phyloP scores from a whole-genome alignment of 2,329 filamentous ascomycete species.

The Pyricularia grisea region DNA sequence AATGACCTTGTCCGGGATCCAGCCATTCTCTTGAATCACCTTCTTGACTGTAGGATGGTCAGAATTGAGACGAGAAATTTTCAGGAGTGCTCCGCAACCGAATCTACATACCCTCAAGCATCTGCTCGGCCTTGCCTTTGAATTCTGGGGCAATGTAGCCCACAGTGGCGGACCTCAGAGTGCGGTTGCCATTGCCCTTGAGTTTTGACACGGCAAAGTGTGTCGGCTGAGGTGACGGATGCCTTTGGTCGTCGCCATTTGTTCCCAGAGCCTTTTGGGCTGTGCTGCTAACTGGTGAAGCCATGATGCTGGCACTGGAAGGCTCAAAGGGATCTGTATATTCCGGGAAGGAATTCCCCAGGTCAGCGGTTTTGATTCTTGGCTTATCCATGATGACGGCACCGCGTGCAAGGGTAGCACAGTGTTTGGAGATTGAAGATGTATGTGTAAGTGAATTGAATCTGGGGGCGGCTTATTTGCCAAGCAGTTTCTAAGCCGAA shows the following conservation, averaged over 20 bases:
- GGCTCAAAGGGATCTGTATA: conserved; percentile 21
- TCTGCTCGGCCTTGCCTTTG: conserved; percentile 84
- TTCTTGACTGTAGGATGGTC: conserved; percentile 56
- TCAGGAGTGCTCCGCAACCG: neutral
- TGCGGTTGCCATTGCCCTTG: conserved; percentile 55
- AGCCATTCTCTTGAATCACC: conserved; percentile 66
- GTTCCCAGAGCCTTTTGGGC: conserved; percentile 17
- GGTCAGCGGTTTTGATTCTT: conserved; percentile 21
- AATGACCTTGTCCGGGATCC: conserved; percentile 76
- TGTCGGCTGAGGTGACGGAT: conserved; percentile 80
- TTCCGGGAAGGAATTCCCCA: conserved; percentile 21
- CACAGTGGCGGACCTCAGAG: conserved; percentile 79
- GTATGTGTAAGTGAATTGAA: neutral
- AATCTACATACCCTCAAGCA: conserved; percentile 56
- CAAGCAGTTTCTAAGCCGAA: neutral
- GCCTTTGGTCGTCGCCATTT: conserved; percentile 34
- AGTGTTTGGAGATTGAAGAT: neutral
- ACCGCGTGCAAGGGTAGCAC: neutral
- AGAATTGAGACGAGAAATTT: conserved; percentile 8
- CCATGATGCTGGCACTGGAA: conserved; percentile 20
- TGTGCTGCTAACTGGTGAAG: conserved; percentile 13
- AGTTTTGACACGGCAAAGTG: conserved; percentile 63
- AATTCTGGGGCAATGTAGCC: conserved; percentile 95
- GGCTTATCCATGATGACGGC: conserved; percentile 12
- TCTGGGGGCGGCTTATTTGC: neutral